Evolutionary conservation across 345 rosid genomes (phyloP), one percentile per base, ranked within the genome.

Genomic region (Citrus cavaleriei): DNA sequence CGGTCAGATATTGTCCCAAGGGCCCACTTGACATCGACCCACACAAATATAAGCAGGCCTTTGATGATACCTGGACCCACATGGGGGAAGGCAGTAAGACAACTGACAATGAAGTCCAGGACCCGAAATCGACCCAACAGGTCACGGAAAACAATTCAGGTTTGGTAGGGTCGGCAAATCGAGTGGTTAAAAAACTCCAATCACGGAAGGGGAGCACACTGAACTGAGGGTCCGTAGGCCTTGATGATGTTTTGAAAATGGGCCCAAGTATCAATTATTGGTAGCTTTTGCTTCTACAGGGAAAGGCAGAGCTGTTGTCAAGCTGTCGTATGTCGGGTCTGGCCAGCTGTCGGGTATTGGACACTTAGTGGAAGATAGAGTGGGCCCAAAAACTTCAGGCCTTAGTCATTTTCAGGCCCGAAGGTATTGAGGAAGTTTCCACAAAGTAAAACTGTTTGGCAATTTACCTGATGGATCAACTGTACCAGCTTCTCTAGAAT

Each of bases 41-140:
- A 55, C 34, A 22, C 25, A 34, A 6, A 18, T 6, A 65, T 21
- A 72, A 32, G 7, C 35, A 30, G 83, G 69, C 49, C 68, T 40
- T 42, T 51, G 24, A 74, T 74, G 68, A 49, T 6, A 58, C 7
- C 18, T 1, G 69, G 84, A 63, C 25, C 82, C 82, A 60, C 61
- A 6, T 28, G 28, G 79, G 46, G 60, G 74, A 82, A 59, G 24
- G 54, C 57, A 68, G 62, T 9, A 40, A 58, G 68, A 77, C 77
- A 61, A 68, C 70, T 73, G 19, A 64, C 70, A 59, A 70, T 79
- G 55, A 81, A 79, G 65, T 80, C 81, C 57, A 35, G 79, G 67
- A 22, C 73, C 85, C 49, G 85, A 80, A 80, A 80, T 32, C 46
- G 78, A 82, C 84, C 78, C 79, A 62, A 76, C 85, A 38, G 42